Evolutionary conservation across 306 rosid genomes (phyloP).

Genomic region (Gastrolobium bilobum): DNA sequence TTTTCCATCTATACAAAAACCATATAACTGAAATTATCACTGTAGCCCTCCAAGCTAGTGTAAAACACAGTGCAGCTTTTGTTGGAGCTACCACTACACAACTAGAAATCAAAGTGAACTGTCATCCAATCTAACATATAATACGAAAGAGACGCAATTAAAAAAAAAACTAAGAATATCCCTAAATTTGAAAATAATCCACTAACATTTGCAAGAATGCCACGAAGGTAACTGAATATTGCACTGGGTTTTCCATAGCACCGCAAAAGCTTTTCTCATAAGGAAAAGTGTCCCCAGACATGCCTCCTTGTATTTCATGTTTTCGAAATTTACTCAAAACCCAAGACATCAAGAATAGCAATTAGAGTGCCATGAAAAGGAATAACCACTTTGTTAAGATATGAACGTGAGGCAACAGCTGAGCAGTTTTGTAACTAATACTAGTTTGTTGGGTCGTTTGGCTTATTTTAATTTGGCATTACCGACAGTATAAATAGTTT

Average conservation of each 20-base stretch:
- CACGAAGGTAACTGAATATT: constrained; percentile 81
- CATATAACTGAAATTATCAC: constrained; percentile 80
- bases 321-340: constrained; percentile 79
- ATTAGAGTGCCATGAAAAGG: constrained; percentile 71
- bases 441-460: constrained; percentile 18
- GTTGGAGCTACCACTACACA: constrained; percentile 87
- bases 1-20: constrained; percentile 92
- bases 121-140: constrained; percentile 45
- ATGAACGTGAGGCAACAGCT: constrained; percentile 73
- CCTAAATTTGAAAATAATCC: constrained; percentile 33
- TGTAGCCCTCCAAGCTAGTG: constrained; percentile 83
- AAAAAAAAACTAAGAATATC: constrained; percentile 32
- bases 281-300: constrained; percentile 58
- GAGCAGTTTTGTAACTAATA: constrained; percentile 47
- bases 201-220: constrained; percentile 91
- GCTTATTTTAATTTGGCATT: constrained; percentile 27
- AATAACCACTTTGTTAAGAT: constrained; percentile 66
- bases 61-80: constrained; percentile 73
- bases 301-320: constrained; percentile 66
- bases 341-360: constrained; percentile 85
- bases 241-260: constrained; percentile 91
- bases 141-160: constrained; percentile 29
- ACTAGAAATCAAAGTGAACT: constrained; percentile 69
- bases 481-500: not conserved
- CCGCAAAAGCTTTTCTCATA: constrained; percentile 93